A percentile compares a stretch with the other conserved stretches of the same genome.
phyloP scores from a whole-genome alignment of 2,329 filamentous ascomycete species.

The Diaporthe vaccinii region DNA sequence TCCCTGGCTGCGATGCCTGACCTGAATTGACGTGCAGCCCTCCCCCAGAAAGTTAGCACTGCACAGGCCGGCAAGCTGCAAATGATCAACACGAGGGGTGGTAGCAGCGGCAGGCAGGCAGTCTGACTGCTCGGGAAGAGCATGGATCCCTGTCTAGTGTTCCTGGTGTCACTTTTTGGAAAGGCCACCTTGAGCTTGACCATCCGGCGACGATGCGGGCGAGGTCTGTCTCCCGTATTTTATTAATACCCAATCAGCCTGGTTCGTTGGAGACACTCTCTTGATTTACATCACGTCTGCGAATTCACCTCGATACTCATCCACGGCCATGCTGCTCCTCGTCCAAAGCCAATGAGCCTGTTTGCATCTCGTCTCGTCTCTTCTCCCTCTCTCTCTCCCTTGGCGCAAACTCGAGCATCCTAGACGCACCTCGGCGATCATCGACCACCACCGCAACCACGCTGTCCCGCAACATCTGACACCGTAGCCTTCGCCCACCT shows the following conservation, averaged over 20 bases:
- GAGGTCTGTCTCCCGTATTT: background rate
- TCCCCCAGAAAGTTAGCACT: constrained; percentile 7
- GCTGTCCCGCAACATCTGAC: background rate
- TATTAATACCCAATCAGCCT: constrained; percentile 25
- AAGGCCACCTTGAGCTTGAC: constrained; percentile 38
- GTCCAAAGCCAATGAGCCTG: background rate
- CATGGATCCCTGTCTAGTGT: constrained; percentile 36
- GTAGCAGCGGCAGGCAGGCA: constrained; percentile 18
- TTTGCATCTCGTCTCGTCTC: background rate
- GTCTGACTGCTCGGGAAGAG: background rate
- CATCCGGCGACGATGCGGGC: background rate
- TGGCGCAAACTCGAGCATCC: constrained; percentile 21
- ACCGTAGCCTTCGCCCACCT: background rate
- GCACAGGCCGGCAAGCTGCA: constrained; percentile 2
- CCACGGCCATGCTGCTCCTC: constrained; percentile 18
- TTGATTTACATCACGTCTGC: constrained; percentile 5
- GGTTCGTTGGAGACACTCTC: background rate
- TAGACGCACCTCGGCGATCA: constrained; percentile 14
- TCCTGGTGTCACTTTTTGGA: constrained; percentile 36
- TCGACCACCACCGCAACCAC: background rate
- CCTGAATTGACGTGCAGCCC: constrained; percentile 18
- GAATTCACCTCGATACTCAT: background rate
- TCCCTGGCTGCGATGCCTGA: background rate
- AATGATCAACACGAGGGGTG: constrained; percentile 16
- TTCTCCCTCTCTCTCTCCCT: constrained; percentile 10